These are phyloP conservation scores for Candida chilensis DNA, from an alignment of 805 yeast genomes.

Conservation along the genomic window DNA sequence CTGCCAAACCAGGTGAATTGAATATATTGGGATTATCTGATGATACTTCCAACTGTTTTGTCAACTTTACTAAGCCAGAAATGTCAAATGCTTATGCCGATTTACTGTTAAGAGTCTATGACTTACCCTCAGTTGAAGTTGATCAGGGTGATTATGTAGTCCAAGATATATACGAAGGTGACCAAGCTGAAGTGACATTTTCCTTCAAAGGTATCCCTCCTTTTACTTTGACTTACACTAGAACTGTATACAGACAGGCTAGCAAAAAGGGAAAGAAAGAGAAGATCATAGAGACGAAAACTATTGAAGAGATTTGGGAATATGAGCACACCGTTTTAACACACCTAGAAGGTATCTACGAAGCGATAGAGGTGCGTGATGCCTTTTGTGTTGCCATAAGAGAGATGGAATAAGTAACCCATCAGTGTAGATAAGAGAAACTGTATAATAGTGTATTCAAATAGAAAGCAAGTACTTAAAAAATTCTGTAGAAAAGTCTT, in stretches of 20 bases:
- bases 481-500: no score
- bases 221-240: constrained; percentile 73
- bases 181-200: constrained; percentile 80
- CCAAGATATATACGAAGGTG: constrained; percentile 91
- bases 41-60: constrained; percentile 62
- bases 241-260: constrained; percentile 45
- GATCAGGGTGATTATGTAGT: constrained; percentile 67
- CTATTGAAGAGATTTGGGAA: constrained; percentile 63
- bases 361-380: constrained; percentile 85
- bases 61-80: constrained; percentile 38
- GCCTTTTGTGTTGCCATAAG: constrained; percentile 53
- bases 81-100: constrained; percentile 10
- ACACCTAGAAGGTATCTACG: constrained; percentile 87
- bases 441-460: no score
- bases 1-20: constrained; percentile 75
- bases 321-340: constrained; percentile 66
- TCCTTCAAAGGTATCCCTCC: constrained; percentile 87
- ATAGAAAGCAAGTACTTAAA: no score
- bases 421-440: no score
- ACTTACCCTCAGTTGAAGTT: constrained; percentile 69
- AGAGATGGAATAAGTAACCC: no score
- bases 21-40: constrained; percentile 64
- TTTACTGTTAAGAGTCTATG: constrained; percentile 26
- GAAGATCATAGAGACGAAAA: constrained; percentile 37
- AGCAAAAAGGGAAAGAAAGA: constrained; percentile 9